Evolutionary conservation across 768 basidiomycete genomes (phyloP), one percentile per base, ranked within the genome.

Genomic region (Collybiopsis confluens): DNA sequence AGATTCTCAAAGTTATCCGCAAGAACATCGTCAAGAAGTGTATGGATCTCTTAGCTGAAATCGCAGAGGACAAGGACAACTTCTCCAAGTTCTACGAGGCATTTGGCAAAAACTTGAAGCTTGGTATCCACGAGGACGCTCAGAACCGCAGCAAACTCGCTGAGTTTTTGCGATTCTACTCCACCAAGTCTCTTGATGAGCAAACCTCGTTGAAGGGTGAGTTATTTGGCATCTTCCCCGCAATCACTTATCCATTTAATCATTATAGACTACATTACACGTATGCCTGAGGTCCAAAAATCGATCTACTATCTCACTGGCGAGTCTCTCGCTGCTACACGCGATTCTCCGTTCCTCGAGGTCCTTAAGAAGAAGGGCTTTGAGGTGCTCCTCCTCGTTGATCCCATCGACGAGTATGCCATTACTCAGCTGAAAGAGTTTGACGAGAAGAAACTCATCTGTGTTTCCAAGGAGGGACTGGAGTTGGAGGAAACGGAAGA

Each of bases 11-110:
- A 81, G 94, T 97, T 71, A 95, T 96, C 70, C 91, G 93, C 72
- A 97, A 98, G 85, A 97, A 98, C 80, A 83, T 98, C 52, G 95
- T 98, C 72, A 98, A 93, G 86, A 98, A 98, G 80, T 88, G 90
- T 69, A 72, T 98, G 74, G 96, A 98, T 67, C 73, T 98, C 64
- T 83, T 99, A 79, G 78, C 71, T 63, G 97, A 99, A 81, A 96
- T 98, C 59, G 88, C 95, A 33, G 96, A 99, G 81, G 97, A 99
- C 83, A 98, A 98, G 83, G 97, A 99, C 76, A 98, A 90, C 81
- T 93, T 92, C 70, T 68, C 63, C 72, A 96, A 95, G 78, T 98
- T 98, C 82, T 97, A 97, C 75, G 90, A 95, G 77, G 83, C 93
- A 37, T 98, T 99, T 73, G 92, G 92, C 77, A 92, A 96, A 89